Evolutionary conservation across 2,329 filamentous ascomycete genomes (phyloP).

Genomic region (Fusarium abutilonis): DNA sequence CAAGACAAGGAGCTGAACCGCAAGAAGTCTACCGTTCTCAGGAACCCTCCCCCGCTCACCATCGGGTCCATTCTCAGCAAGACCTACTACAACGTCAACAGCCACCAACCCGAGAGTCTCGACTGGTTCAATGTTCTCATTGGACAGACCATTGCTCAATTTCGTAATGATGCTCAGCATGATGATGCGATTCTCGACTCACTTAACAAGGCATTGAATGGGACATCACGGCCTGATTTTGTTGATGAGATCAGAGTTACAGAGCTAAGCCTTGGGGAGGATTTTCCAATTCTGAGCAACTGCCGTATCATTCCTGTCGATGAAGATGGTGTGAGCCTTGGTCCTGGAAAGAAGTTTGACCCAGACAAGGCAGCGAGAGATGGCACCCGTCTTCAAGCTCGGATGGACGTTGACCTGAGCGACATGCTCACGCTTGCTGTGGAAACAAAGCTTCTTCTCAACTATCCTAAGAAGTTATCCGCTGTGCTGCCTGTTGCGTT

Average conservation of each 20-base stretch:
- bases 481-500: constrained; percentile 92
- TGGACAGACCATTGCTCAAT: constrained; percentile 95
- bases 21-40: constrained; percentile 77
- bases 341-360: constrained; percentile 61
- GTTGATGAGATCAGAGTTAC: constrained; percentile 93
- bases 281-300: constrained; percentile 99
- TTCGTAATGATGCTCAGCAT: constrained; percentile 89
- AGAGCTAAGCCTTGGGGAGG: constrained; percentile 92
- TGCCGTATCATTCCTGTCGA: constrained; percentile 93
- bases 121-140: constrained; percentile 99
- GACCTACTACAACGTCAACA: constrained; percentile 96
- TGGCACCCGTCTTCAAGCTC: constrained; percentile 84
- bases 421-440: constrained; percentile 95
- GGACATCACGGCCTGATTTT: constrained; percentile 86
- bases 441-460: constrained; percentile 92
- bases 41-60: constrained; percentile 78
- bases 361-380: constrained; percentile 63
- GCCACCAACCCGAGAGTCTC: constrained; percentile 93
- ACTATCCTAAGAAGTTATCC: constrained; percentile 90
- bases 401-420: constrained; percentile 96
- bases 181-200: constrained; percentile 90
- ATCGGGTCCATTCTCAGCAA: constrained; percentile 95
- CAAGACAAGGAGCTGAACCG: constrained; percentile 62
- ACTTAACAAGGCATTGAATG: constrained; percentile 86
- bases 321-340: constrained; percentile 74